Conservation (phyloP, 148 eudicot genomes). For the Hydrangea macrophylla region DNA sequence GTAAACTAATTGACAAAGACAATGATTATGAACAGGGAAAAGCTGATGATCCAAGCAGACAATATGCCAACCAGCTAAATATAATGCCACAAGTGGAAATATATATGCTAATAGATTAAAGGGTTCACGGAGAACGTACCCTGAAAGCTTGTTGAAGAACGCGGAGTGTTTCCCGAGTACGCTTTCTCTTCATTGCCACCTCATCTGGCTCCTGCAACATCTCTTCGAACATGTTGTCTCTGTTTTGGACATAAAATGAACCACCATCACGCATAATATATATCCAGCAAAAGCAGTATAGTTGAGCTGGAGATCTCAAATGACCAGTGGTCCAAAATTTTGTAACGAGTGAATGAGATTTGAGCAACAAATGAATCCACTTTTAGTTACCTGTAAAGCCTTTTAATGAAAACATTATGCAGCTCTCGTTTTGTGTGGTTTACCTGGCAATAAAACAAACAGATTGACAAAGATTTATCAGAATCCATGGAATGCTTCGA, state of each 20-base stretch:
- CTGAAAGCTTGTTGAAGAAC: slow-evolving; percentile 87
- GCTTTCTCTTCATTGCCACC: slow-evolving; percentile 74
- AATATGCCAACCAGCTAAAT: background rate
- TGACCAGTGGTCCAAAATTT: background rate
- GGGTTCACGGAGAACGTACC: slow-evolving; percentile 37
- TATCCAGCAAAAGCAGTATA: background rate
- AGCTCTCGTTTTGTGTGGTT: slow-evolving; percentile 93
- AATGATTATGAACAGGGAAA: too few relatives aligned
- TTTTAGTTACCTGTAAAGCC: slow-evolving; percentile 75
- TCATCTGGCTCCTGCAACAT: slow-evolving; percentile 96
- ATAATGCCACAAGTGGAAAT: background rate
- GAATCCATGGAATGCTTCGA: slow-evolving; percentile 1
- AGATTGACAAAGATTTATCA: background rate
- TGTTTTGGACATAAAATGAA: slow-evolving; percentile 22
- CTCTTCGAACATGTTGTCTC: slow-evolving; percentile 89
- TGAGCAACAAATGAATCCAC: slow-evolving; percentile 2
- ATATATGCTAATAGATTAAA: background rate
- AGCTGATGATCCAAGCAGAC: background rate
- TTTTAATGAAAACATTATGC: slow-evolving; percentile 89
- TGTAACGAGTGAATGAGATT: background rate
- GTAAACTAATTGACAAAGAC: too few relatives aligned
- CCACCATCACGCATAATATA: slow-evolving; percentile 5
- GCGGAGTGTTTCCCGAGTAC: slow-evolving; percentile 66
- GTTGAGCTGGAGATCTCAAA: slow-evolving; percentile 3
- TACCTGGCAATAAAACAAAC: slow-evolving; percentile 50